Evolutionary conservation across 139 green algal genomes (phyloP).

Genomic region (Astrephomene gubernaculifera): DNA sequence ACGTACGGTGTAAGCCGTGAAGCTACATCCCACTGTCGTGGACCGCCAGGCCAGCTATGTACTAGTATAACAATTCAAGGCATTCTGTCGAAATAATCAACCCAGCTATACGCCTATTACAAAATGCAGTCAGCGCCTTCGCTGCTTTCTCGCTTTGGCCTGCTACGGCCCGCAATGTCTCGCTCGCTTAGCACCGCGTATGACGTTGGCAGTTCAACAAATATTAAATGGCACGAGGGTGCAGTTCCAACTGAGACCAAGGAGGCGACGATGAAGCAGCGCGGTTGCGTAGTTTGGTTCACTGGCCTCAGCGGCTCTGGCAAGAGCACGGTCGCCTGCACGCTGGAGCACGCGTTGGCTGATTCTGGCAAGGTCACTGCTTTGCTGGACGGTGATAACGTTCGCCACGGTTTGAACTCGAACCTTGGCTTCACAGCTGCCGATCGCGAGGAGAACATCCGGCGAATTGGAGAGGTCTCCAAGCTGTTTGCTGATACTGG

Average conservation of each 20-base stretch:
- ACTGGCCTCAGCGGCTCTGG: slow-evolving; percentile 86
- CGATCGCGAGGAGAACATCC: slow-evolving; percentile 96
- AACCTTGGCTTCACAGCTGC: slow-evolving; percentile 90
- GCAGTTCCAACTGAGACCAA: slow-evolving; percentile 73
- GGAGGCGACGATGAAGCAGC: slow-evolving; percentile 86
- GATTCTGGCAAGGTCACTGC: slow-evolving; percentile 76
- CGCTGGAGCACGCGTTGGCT: slow-evolving; percentile 71
- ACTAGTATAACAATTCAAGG: too few relatives aligned
- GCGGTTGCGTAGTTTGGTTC: slow-evolving; percentile 93
- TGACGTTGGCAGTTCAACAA: slow-evolving; percentile 84
- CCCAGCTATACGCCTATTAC: too few relatives aligned
- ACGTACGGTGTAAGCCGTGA: too few relatives aligned
- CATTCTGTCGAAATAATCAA: neutral
- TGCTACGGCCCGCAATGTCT: slow-evolving; percentile 3
- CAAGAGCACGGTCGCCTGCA: slow-evolving; percentile 87
- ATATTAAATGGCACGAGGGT: slow-evolving; percentile 95
- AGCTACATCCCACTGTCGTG: too few relatives aligned
- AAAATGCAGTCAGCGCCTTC: slow-evolving; percentile 22
- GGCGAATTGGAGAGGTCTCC: slow-evolving; percentile 92
- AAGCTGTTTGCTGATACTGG: slow-evolving; percentile 94
- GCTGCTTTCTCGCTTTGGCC: slow-evolving; percentile 5
- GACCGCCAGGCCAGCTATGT: too few relatives aligned
- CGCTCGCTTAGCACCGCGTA: slow-evolving; percentile 64
- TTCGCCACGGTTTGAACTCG: slow-evolving; percentile 93
- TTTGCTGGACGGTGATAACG: slow-evolving; percentile 96